These are phyloP conservation scores for Phytopythium oedochilum DNA, from an alignment of 352 stramenopile species.

Conservation along the genomic window DNA sequence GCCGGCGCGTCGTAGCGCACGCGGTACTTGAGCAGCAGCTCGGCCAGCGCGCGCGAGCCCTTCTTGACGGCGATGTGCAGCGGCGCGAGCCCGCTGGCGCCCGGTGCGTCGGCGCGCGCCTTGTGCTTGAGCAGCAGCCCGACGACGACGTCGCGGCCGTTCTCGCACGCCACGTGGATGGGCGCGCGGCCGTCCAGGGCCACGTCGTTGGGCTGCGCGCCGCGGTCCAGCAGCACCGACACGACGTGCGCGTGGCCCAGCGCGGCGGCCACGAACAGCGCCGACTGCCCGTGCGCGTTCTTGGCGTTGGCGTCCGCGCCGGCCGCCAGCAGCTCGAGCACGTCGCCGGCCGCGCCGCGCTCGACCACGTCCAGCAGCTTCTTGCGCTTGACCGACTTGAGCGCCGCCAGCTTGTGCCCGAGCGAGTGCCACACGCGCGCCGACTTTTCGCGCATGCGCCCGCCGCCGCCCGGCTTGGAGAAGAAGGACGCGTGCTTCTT, in stretches of 20 bases:
- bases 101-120: constrained; percentile 33
- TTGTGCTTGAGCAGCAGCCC: constrained; percentile 59
- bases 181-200: constrained; percentile 49
- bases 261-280: constrained; percentile 51
- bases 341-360: constrained; percentile 42
- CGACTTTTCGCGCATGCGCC: constrained; percentile 5
- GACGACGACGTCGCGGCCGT: constrained; percentile 47
- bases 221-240: constrained; percentile 61
- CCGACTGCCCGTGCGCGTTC: constrained; percentile 45
- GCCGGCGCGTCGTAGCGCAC: constrained; percentile 49
- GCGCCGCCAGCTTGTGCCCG: constrained; percentile 65
- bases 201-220: constrained; percentile 48
- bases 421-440: constrained; percentile 72
- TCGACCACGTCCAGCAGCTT: constrained; percentile 60
- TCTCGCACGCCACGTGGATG: constrained; percentile 56
- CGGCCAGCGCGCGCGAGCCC: constrained; percentile 35
- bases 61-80: constrained; percentile 65
- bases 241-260: constrained; percentile 58
- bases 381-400: constrained; percentile 69
- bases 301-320: constrained; percentile 50
- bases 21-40: constrained; percentile 32
- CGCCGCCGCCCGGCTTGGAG: constrained; percentile 11
- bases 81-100: constrained; percentile 44
- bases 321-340: constrained; percentile 57
- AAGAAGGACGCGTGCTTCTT: constrained; percentile 33